Base-by-base conservation (phyloP, 306 rosid genomes). In the Rubus parviflorus region DNA sequence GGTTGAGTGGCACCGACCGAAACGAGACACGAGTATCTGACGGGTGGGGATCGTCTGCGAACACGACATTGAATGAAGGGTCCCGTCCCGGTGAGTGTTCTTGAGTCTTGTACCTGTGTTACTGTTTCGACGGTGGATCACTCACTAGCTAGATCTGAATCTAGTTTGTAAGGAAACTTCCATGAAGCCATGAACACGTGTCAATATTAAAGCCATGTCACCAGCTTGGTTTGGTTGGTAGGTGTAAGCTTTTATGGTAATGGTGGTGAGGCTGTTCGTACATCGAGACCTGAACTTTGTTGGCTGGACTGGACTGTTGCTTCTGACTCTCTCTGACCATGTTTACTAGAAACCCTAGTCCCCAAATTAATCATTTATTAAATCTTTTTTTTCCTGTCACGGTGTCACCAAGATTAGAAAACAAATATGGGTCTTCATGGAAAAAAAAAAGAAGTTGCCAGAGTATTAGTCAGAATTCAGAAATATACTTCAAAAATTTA, bases 21-120 rank as follows among this genome's bases (percentile, higher is more conserved):
- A 54, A 54, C 11, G 25, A 19, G 61, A 54, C 61, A 19, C 30
- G 35, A 56, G n/a, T n/a, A 52, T 49, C 65, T 30, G 53, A 45
- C 8, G 13, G 41, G 61, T 67, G 79, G 72, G 76, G 60, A 52
- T 63, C 37, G 49, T 65, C 17, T 45, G 52, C 25, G 80, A 81
- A 42, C 40, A 22, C 12, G 49, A 49, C 22, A 58, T 45, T 80
- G 56, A 46, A 56, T 16, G 14, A 60, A 43, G 43, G 72, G 73
- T 16, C 70, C 75, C 65, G 46, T 42, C 46, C 35, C 62, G 14
- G 62, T 9, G 30, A 16, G 30, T 22, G 35, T 20, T 20, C 62
- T 56, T 8, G 62, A n/a, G 62, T 3, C 62, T 56, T 8, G 60
- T 54, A 54, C 23, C 60, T 17, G 22, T 16, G 23, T 8, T 53